Evolutionary conservation across 202 grass and related monocot species (phyloP).

Genomic region (Hordeum pubiflorum): DNA sequence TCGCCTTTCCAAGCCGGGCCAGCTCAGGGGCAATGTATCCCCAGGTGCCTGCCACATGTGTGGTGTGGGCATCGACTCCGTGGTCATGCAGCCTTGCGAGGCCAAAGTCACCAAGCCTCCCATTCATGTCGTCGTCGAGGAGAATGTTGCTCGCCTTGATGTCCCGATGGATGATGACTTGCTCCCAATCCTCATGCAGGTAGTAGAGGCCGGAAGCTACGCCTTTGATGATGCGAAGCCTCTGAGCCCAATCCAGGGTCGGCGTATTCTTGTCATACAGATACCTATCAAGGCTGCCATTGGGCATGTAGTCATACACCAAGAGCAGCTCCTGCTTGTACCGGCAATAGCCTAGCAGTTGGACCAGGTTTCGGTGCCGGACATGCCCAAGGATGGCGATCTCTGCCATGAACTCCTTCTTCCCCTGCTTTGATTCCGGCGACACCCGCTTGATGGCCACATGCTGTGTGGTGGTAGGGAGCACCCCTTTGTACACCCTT

Average conservation of each 20-base stretch:
- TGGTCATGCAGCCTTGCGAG: slow-evolving; percentile 17
- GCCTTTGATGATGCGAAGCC: neutral
- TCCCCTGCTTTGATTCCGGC: neutral
- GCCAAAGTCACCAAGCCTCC: neutral
- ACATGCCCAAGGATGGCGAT: neutral
- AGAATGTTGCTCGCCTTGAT: neutral
- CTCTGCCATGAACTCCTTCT: neutral
- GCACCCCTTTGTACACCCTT: neutral
- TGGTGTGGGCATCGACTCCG: neutral
- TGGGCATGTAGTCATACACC: neutral
- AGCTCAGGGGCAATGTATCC: slow-evolving; percentile 25
- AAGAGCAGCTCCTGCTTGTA: neutral
- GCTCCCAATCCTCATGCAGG: neutral
- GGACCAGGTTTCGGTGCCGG: neutral
- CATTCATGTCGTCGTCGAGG: neutral
- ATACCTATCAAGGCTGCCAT: neutral
- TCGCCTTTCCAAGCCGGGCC: slow-evolving; percentile 5
- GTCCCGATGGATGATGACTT: neutral
- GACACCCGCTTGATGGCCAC: neutral
- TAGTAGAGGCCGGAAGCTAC: neutral
- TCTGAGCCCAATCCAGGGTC: neutral
- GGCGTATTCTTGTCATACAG: neutral
- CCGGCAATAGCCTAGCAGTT: neutral
- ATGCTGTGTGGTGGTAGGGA: neutral
- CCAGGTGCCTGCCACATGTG: neutral